Conservation (phyloP, 140 eudicot genomes). For the Bidens hawaiensis region DNA sequence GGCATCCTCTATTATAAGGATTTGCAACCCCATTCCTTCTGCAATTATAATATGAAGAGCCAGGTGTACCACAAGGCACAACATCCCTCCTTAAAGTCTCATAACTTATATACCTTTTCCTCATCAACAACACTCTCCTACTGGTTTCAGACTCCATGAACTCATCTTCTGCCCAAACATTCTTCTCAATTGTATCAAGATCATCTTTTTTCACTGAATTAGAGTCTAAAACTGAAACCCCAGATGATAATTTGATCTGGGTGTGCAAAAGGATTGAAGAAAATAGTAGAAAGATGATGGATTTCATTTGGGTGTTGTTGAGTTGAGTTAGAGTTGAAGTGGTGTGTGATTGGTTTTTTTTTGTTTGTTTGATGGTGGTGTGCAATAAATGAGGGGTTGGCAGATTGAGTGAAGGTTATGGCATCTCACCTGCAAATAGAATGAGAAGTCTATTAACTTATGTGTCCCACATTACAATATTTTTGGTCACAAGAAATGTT, state of each 20-base stretch:
- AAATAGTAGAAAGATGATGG: conserved; percentile 29
- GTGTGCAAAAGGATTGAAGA: conserved; percentile 33
- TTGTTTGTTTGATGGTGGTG: conserved; percentile 6
- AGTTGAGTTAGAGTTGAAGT: not conserved
- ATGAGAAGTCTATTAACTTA: conserved; percentile 3
- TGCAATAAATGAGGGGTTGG: conserved; percentile 31
- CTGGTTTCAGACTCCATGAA: conserved; percentile 51
- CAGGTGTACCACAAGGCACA: conserved; percentile 78
- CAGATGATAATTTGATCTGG: conserved; percentile 37
- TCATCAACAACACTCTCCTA: conserved; percentile 52
- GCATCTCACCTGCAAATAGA: conserved; percentile 13
- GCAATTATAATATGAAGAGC: conserved; percentile 83
- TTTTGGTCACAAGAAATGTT: not conserved
- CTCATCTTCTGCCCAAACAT: conserved; percentile 54
- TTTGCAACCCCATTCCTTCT: conserved; percentile 47
- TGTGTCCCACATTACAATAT: conserved; percentile 27
- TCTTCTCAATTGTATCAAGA: conserved; percentile 32
- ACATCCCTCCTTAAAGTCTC: conserved; percentile 73
- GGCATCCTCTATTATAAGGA: conserved; percentile 71
- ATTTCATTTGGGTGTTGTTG: conserved; percentile 20
- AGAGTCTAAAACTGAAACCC: conserved; percentile 33
- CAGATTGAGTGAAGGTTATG: conserved; percentile 31
- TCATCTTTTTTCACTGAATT: conserved; percentile 34
- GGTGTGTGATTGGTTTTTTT: conserved; percentile 2
- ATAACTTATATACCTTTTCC: conserved; percentile 61